phyloP scores from a whole-genome alignment of 2,329 filamentous ascomycete species.

The Nemania sp. region DNA sequence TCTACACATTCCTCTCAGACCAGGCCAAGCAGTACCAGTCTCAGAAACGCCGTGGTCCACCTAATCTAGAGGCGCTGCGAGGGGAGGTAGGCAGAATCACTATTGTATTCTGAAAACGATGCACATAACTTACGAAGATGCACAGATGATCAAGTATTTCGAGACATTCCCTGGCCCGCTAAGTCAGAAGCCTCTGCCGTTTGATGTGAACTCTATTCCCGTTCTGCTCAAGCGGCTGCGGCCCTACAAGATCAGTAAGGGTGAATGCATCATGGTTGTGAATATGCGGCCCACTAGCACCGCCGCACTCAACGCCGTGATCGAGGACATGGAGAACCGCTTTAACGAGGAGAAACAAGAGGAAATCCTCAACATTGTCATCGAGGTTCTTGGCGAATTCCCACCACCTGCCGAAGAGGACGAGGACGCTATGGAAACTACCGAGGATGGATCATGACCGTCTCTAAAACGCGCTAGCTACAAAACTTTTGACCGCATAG shows the following conservation, averaged over 20 bases:
- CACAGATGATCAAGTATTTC: constrained; percentile 71
- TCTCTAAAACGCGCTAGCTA: neutral
- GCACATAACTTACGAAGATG: constrained; percentile 6
- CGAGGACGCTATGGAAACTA: constrained; percentile 55
- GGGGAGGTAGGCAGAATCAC: constrained; percentile 66
- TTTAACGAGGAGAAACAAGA: constrained; percentile 70
- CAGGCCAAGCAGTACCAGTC: constrained; percentile 65
- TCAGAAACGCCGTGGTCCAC: constrained; percentile 63
- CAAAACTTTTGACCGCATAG: neutral
- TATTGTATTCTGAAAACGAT: constrained; percentile 4
- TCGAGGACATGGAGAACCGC: constrained; percentile 73
- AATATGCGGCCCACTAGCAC: constrained; percentile 71
- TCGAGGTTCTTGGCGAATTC: constrained; percentile 68
- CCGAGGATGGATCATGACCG: constrained; percentile 38
- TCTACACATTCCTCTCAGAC: constrained; percentile 73
- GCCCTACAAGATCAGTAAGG: constrained; percentile 72
- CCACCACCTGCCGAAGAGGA: constrained; percentile 52
- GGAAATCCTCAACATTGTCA: constrained; percentile 67
- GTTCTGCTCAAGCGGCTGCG: constrained; percentile 67
- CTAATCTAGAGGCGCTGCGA: constrained; percentile 71
- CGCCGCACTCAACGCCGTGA: constrained; percentile 69
- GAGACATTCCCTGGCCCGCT: constrained; percentile 66
- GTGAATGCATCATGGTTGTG: constrained; percentile 75
- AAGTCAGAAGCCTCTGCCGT: constrained; percentile 65
- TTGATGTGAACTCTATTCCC: constrained; percentile 64